Base-by-base conservation (phyloP, 2,329 filamentous ascomycete species). In the Colletotrichum sp. region DNA sequence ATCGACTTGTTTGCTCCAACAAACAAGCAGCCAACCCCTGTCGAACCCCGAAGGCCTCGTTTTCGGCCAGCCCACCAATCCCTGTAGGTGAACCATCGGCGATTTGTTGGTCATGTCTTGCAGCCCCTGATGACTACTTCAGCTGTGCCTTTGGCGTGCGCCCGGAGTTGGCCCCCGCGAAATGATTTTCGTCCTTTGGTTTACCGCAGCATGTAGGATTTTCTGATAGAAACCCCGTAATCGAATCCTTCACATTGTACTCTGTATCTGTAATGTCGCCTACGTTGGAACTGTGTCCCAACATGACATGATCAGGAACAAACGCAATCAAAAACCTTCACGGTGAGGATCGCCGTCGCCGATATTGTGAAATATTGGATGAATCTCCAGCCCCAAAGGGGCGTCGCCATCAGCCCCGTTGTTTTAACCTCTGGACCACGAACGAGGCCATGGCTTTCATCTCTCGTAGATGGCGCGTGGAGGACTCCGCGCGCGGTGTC, bases 21-120 rank as follows among this genome's bases (percentile, higher is more conserved):
- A 71, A 67, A 75, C 68, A 72, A 68, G 69, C 72, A 39, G 69
- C 63, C 32, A 30, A 63, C 57, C 72, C 69, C 39, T 72, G 72
- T 21, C 62, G 8, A 60, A 55, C 55, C 62, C 72, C 66, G 66
- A 74, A 39, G 70, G 36, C 34, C 34, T 52, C 72, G 71, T 34
- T 28, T 10, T 34, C 65, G 55, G 16, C 65, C 52, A 36, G 26
- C 16, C 71, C 64, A 62, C 16, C 18, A 26, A 24, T 18, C 63
- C 70, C 26, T 49, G 63, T 55, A 49, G 36, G 64, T 36, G 63
- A 34, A 52, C 21, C 65, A 60, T 21, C 36, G 15, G 16, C 36
- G 15, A 64, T 32, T n/a, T 66, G 21, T 49, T 49, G 44, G 44
- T 49, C 44, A 49, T 49, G 44, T 49, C 44, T 49, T 21, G 44